Base-by-base conservation (phyloP, 129 eudicot genomes). In the Saposhnikovia divaricata region DNA sequence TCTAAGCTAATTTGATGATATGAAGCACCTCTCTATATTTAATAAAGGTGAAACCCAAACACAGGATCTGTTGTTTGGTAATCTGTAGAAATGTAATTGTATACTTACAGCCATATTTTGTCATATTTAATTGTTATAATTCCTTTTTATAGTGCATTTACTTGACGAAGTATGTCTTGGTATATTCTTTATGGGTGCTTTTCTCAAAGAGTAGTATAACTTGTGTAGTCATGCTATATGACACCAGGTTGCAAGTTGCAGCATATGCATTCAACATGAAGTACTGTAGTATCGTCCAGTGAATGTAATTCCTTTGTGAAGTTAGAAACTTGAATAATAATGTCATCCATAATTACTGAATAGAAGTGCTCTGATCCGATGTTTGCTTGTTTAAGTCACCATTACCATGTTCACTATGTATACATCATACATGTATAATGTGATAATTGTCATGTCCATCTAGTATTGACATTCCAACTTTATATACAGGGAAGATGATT, bases 401-500 rank as follows among this genome's bases (percentile, higher is more conserved):
- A 12, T 13, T 18, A 18, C 61, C 9, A 1, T 19, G 9, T 51
- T 23, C 61, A 23, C 66, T 23, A n/a, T 59, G 66, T n/a, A 9
- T 2, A n/a, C 31, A 59, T 57, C 66, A 57, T 38, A 21, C 77
- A 66, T 79, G 73, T 38, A 51, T 25, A 39, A 45, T 18, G 46
- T 44, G 66, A 48, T 57, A 23, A 40, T 42, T 37, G 15, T 21
- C 44, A 44, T 63, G 34, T 0, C 47, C 63, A 75, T 14, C 27
- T 82, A 6, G 77, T 77, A 18, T 55, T 19, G 69, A 76, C 47
- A 80, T 85, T n/a, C 51, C 57, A 46, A 47, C 6, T 55, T 44
- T 55, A 37, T 79, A 59, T 82, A 80, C 92, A 94, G 98, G 88
- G 93, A 92, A 11, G 96, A 91, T 28, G 98, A 88, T 75, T 90